Percentiles rank a stretch among this genome's conserved stretches.
Evolutionary conservation across 108 stramenopile species (phyloP).

Genomic region (Aureococcus anophagefferens): DNA sequence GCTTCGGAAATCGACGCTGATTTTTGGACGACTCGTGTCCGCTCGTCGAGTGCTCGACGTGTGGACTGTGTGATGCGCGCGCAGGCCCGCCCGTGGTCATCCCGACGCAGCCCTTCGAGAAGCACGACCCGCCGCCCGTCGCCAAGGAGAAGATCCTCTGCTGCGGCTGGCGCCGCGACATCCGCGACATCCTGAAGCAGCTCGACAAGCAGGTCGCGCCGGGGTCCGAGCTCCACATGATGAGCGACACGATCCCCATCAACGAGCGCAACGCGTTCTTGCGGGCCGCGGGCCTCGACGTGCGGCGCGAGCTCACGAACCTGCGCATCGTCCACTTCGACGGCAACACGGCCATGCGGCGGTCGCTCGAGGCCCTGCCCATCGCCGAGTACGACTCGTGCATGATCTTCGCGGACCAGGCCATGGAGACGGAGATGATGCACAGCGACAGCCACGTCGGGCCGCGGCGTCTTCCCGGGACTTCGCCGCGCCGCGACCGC

Average conservation of each 20-base stretch:
- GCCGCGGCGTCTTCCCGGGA: no score
- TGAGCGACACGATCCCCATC: conserved; percentile 16
- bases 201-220: conserved; percentile 33
- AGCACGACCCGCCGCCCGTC: neutral
- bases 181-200: conserved; percentile 41
- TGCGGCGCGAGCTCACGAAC: conserved; percentile 15
- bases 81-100: no score
- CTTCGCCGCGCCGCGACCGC: no score
- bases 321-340: conserved; percentile 25
- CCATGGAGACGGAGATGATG: conserved; percentile 20
- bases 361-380: conserved; percentile 26
- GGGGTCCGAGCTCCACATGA: conserved; percentile 33
- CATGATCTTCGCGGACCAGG: conserved; percentile 37
- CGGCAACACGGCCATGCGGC: conserved; percentile 30
- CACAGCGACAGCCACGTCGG: no score
- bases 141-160: conserved; percentile 32
- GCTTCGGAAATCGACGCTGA: no score
- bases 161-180: conserved; percentile 44
- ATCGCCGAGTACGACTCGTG: conserved; percentile 34
- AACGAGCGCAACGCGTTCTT: conserved; percentile 21
- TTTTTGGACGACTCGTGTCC: no score
- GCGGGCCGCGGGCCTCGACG: conserved; percentile 22
- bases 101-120: no score
- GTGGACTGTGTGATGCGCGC: no score
- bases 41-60: no score